A percentile compares a stretch with the other conserved stretches of the same genome.
These are phyloP conservation scores for Xylaria sp. DNA, from an alignment of 2,329 filamentous ascomycete species.

Conservation along the genomic window DNA sequence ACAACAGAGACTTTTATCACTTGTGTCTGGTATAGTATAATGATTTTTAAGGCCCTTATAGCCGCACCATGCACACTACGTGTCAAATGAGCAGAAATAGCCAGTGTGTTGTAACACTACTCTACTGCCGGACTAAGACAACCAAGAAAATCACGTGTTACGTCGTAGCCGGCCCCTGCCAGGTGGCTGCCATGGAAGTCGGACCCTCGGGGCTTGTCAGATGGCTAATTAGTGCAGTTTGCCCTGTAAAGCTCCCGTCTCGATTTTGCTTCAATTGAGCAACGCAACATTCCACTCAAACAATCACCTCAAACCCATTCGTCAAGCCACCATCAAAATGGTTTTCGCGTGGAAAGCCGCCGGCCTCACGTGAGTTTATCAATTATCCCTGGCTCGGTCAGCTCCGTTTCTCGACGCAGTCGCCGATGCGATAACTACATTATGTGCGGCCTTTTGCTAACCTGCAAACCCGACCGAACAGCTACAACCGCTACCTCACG, in stretches of 20 bases:
- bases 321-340: slow-evolving; percentile 74
- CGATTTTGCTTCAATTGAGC: slow-evolving; percentile 43
- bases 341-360: slow-evolving; percentile 98
- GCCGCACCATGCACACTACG: neutral
- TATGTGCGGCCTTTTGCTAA: slow-evolving; percentile 48
- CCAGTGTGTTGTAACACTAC: neutral
- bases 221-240: slow-evolving; percentile 27
- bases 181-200: slow-evolving; percentile 26
- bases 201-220: slow-evolving; percentile 24
- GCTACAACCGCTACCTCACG: slow-evolving; percentile 99
- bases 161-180: slow-evolving; percentile 9
- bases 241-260: slow-evolving; percentile 37
- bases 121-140: neutral
- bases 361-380: slow-evolving; percentile 89
- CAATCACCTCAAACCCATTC: slow-evolving; percentile 40
- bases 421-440: slow-evolving; percentile 3
- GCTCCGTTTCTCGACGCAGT: slow-evolving; percentile 11
- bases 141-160: slow-evolving; percentile 6
- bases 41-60: neutral
- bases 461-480: slow-evolving; percentile 55
- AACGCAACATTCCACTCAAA: slow-evolving; percentile 49
- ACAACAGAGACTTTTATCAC: neutral
- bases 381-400: slow-evolving; percentile 30
- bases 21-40: neutral
- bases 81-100: neutral